Conservation (phyloP, 2,329 filamentous ascomycete species). For the Plectosphaerella cucumerina region DNA sequence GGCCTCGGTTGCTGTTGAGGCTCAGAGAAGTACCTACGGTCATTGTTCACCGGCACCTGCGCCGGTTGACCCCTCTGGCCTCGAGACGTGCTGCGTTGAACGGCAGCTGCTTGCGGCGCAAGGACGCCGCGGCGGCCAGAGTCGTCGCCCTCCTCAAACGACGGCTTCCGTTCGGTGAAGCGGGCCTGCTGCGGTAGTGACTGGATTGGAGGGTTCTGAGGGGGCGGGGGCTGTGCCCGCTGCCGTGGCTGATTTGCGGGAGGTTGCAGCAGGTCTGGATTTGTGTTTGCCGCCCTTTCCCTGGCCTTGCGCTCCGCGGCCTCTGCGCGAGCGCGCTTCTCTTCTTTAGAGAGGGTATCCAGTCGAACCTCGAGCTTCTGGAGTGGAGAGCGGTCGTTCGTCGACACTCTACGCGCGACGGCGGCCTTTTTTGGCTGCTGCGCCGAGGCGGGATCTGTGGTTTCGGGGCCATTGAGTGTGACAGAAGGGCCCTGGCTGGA, state of each 20-base stretch:
- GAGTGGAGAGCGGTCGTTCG: constrained; percentile 81
- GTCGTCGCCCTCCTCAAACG: constrained; percentile 8
- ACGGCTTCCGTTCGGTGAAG: not conserved
- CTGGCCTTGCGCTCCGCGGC: constrained; percentile 73
- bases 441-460: constrained; percentile 11
- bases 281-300: constrained; percentile 48
- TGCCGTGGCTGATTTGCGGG: constrained; percentile 11
- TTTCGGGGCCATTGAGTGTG: not conserved
- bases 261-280: constrained; percentile 13
- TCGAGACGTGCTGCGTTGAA: constrained; percentile 11
- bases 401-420: constrained; percentile 55
- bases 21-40: constrained; percentile 18
- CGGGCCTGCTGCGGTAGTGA: constrained; percentile 13
- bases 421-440: constrained; percentile 31
- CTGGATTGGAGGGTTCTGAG: constrained; percentile 13
- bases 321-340: constrained; percentile 80
- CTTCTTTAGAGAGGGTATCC: constrained; percentile 91
- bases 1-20: constrained; percentile 16
- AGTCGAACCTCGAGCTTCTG: constrained; percentile 91
- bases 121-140: constrained; percentile 4
- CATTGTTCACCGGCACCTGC: constrained; percentile 26
- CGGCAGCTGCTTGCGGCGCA: not conserved
- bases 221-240: constrained; percentile 14
- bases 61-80: constrained; percentile 19
- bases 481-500: not conserved